A percentile compares a stretch with the other conserved stretches of the same genome.
These are phyloP conservation scores for Didymella sp. DNA, from an alignment of 2,329 filamentous ascomycete species.

Conservation along the genomic window DNA sequence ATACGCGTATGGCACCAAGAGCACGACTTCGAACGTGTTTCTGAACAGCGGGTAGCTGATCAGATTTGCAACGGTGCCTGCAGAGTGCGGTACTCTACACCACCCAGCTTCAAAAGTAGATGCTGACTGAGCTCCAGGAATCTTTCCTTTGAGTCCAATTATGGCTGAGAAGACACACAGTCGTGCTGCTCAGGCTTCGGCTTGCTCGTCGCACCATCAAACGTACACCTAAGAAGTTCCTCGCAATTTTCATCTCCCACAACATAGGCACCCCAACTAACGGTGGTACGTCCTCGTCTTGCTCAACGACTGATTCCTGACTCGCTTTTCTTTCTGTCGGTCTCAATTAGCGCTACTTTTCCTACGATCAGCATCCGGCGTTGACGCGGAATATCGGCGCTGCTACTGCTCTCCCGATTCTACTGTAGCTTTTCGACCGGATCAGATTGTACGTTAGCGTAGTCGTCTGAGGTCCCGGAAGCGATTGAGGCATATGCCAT, in stretches of 20 bases:
- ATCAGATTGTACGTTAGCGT: conserved; percentile 19
- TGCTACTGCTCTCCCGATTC: conserved; percentile 17
- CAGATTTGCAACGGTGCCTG: conserved; percentile 57
- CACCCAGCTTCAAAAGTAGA: conserved; percentile 57
- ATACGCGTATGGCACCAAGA: conserved; percentile 56
- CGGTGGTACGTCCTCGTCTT: conserved; percentile 35
- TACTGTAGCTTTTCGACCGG: conserved; percentile 27
- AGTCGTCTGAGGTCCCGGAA: not conserved
- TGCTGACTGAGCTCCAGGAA: conserved; percentile 50
- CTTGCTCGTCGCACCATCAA: conserved; percentile 29
- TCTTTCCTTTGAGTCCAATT: conserved; percentile 39
- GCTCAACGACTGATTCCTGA: conserved; percentile 23
- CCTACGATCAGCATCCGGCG: conserved; percentile 7
- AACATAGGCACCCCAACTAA: conserved; percentile 39
- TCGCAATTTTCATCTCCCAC: conserved; percentile 39
- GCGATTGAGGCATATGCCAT: not conserved
- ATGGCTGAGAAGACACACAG: conserved; percentile 44
- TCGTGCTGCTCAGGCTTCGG: conserved; percentile 33
- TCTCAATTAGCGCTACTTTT: not conserved
- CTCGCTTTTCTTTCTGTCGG: not conserved
- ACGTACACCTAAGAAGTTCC: conserved; percentile 30
- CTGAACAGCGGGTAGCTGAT: conserved; percentile 50
- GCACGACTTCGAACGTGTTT: conserved; percentile 55
- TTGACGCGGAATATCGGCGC: conserved; percentile 5
- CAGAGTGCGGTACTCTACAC: conserved; percentile 61